These are phyloP conservation scores for Platismatia glauca DNA, from an alignment of 495 filamentous ascomycete species.

Conservation along the genomic window DNA sequence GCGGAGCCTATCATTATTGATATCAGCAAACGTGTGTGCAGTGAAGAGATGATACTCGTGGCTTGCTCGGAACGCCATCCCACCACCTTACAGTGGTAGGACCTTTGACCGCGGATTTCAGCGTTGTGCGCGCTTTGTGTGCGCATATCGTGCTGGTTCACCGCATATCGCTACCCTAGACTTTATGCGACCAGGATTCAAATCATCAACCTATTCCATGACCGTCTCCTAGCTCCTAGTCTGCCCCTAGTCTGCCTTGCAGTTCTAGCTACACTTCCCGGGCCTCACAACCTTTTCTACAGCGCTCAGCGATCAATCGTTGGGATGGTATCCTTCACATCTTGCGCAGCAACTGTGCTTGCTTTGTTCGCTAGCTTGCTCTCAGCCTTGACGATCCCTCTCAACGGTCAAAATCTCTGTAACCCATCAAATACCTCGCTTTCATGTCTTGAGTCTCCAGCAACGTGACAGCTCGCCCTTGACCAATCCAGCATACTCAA, in stretches of 20 bases:
- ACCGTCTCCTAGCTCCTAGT: too few species aligned
- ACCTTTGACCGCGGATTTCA: neutral
- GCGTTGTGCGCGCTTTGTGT: neutral
- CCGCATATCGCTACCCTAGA: neutral
- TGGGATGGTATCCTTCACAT: neutral
- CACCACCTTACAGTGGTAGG: neutral
- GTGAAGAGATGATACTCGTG: neutral
- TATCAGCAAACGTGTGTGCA: neutral
- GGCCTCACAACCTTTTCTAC: neutral
- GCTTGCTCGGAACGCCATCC: neutral
- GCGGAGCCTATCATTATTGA: neutral
- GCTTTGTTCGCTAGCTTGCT: neutral
- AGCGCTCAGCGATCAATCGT: neutral
- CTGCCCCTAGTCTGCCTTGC: neutral
- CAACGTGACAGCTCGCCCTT: neutral
- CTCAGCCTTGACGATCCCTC: neutral
- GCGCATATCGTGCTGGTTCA: neutral
- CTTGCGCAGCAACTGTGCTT: neutral
- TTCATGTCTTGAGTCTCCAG: neutral
- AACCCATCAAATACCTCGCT: neutral
- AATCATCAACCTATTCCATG: neutral
- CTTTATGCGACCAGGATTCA: neutral
- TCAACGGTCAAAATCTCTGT: neutral
- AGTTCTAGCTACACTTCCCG: neutral
- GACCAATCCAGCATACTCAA: neutral